Base-by-base conservation (phyloP, 2,329 filamentous ascomycete genomes). In the Zymoseptoria tritici region DNA sequence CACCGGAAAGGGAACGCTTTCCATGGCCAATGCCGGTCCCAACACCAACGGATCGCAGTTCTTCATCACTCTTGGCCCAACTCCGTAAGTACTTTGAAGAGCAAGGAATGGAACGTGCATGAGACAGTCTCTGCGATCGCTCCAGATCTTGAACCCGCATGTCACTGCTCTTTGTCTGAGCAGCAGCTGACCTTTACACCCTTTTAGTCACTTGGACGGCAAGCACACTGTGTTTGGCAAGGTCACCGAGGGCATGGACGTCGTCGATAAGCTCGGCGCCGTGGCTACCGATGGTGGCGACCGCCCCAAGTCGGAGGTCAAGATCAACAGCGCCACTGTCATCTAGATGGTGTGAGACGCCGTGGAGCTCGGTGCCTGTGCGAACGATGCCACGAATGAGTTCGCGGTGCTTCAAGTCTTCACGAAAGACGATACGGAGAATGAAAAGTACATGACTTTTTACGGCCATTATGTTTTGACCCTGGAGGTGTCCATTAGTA, bases 151-250 rank as follows among this genome's bases (percentile, higher is more conserved):
- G 90, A 62, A 91, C 91, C 70, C 91, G 90, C 62, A 81, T 81
- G 60, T 91, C 86, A 64, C 94, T 95, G 7, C 53, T 9, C 11
- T 4, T 46, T 20, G 19, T 16, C 7, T 9, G 26, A 42, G n/a
- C 77, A 96, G 91, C 76, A 91, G 91, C 70, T 91, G 96, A 77
- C 96, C 91, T 0, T 81, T 16, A 52, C 5, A 94, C 92, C 21
- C 21, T 0, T 90, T 90, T 9, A 29, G 26, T 2, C 95, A 95
- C 72, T 79, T 97, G 20, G 89, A 97, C 75, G 85, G 84, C 72
- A 97, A 97, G 78, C 94, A 99, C 74, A 91, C 96, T 60, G 92
- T 97, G 20, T 97, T 97, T 70, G 94, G 93, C 56, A 87, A 89
- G 73, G 92, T 97, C 2, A 81, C 90, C 52, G 88, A 92, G 52